Evolutionary conservation across 1,139 yeast species (phyloP).

Genomic region (Suhomyces anneliseae): DNA sequence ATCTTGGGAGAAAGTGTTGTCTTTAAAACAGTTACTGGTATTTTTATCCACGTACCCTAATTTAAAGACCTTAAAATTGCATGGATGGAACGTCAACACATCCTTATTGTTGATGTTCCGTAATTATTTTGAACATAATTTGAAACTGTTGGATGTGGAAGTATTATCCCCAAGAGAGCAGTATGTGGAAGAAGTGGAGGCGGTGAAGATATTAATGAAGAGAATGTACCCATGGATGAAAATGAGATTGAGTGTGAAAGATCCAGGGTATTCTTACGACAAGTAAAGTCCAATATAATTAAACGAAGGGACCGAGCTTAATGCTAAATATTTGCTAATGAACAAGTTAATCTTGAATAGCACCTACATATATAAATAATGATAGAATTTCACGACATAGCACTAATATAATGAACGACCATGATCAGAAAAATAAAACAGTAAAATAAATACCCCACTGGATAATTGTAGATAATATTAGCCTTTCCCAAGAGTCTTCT

Average conservation of each 20-base stretch:
- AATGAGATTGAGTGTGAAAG: constrained; percentile 6
- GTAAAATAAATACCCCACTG: neutral
- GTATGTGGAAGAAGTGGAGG: constrained; percentile 5
- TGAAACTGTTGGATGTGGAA: constrained; percentile 11
- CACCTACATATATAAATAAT: neutral
- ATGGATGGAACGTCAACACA: constrained; percentile 26
- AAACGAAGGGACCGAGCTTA: too few species aligned
- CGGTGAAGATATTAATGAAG: neutral
- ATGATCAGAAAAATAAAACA: neutral
- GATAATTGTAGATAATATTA: neutral
- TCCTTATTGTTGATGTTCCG: constrained; percentile 6
- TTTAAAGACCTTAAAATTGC: constrained; percentile 19
- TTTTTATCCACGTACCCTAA: constrained; percentile 19
- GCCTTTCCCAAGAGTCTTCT: neutral
- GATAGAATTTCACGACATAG: neutral
- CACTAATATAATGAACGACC: neutral
- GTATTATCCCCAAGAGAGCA: constrained; percentile 7
- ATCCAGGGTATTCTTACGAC: neutral
- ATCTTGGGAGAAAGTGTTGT: constrained; percentile 10
- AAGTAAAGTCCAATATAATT: neutral
- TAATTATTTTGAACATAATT: constrained; percentile 7
- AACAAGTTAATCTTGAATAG: neutral
- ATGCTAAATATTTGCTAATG: neutral
- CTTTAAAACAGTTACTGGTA: constrained; percentile 4
- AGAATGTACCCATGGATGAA: constrained; percentile 11